phyloP scores from a whole-genome alignment of 345 rosid genomes.

The Eucalyptus urophylla region DNA sequence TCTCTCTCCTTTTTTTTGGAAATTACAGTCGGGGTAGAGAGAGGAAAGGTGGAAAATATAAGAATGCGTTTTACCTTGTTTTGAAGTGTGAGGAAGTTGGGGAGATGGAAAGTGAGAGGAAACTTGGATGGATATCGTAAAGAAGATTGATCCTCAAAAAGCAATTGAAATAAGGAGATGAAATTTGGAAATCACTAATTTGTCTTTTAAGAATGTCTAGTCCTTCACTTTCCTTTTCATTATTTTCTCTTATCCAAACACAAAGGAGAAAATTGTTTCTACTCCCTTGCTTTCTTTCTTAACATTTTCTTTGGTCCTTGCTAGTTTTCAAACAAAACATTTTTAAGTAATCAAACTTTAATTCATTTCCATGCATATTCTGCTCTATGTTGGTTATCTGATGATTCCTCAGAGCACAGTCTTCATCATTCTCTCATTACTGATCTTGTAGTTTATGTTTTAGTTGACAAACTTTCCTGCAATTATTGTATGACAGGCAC shows the following conservation, averaged over 20 bases:
- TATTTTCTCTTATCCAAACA: not conserved
- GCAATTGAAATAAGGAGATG: not conserved
- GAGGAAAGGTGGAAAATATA: not conserved
- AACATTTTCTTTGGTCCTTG: not conserved
- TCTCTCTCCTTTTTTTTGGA: not conserved
- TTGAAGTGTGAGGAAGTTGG: not conserved
- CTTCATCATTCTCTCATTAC: not conserved
- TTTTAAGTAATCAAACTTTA: not conserved
- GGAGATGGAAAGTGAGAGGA: not conserved
- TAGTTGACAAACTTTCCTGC: not conserved
- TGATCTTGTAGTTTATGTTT: not conserved
- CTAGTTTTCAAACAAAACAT: not conserved
- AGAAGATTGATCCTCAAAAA: not conserved
- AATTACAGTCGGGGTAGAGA: not conserved
- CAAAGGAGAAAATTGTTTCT: not conserved
- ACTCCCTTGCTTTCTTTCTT: not conserved
- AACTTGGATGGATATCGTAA: not conserved
- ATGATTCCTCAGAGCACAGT: not conserved
- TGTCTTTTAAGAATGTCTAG: not conserved
- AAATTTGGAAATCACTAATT: not conserved
- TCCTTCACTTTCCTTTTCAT: not conserved
- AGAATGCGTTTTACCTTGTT: not conserved
- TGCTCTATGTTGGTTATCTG: not conserved
- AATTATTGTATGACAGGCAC: constrained; percentile 35
- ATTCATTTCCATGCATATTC: not conserved